Conservation (phyloP, 1,284 basidiomycete species). For the Gymnopus androsaceus region DNA sequence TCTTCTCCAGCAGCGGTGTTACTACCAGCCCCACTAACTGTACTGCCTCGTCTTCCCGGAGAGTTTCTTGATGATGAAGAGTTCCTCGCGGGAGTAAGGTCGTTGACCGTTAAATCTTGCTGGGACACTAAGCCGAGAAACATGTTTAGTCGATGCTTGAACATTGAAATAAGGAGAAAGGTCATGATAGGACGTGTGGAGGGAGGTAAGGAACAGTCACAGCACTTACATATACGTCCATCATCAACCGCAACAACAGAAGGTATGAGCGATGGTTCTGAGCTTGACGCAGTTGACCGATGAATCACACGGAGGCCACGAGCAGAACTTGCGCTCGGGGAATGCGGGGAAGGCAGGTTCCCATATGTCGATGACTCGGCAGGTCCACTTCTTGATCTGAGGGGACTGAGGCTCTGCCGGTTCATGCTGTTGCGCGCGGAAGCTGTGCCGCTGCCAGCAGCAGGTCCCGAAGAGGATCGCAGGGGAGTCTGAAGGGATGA, state of each 20-base stretch:
- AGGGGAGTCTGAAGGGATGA: slow-evolving; percentile 54
- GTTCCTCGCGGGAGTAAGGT: slow-evolving; percentile 44
- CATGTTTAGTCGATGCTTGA: neutral
- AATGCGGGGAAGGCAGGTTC: slow-evolving; percentile 32
- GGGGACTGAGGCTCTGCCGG: slow-evolving; percentile 43
- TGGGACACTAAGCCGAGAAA: slow-evolving; percentile 41
- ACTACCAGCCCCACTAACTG: slow-evolving; percentile 1
- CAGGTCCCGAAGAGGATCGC: slow-evolving; percentile 40
- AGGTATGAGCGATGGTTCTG: slow-evolving; percentile 73
- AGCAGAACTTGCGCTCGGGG: slow-evolving; percentile 24
- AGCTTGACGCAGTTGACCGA: slow-evolving; percentile 71
- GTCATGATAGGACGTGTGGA: neutral
- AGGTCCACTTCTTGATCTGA: slow-evolving; percentile 40
- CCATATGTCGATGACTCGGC: neutral
- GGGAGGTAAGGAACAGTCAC: slow-evolving; percentile 13
- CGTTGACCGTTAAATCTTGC: slow-evolving; percentile 54
- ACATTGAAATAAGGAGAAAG: slow-evolving; percentile 5
- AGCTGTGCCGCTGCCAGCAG: slow-evolving; percentile 31
- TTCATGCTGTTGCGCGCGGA: slow-evolving; percentile 21
- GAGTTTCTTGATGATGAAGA: slow-evolving; percentile 45
- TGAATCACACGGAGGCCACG: slow-evolving; percentile 62
- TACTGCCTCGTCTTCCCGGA: slow-evolving; percentile 31
- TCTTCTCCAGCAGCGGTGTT: slow-evolving; percentile 40
- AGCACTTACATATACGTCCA: slow-evolving; percentile 44
- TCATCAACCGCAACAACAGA: slow-evolving; percentile 41